These are phyloP conservation scores for Sporothrix protearum DNA, from an alignment of 2,329 filamentous ascomycete species.

Conservation along the genomic window DNA sequence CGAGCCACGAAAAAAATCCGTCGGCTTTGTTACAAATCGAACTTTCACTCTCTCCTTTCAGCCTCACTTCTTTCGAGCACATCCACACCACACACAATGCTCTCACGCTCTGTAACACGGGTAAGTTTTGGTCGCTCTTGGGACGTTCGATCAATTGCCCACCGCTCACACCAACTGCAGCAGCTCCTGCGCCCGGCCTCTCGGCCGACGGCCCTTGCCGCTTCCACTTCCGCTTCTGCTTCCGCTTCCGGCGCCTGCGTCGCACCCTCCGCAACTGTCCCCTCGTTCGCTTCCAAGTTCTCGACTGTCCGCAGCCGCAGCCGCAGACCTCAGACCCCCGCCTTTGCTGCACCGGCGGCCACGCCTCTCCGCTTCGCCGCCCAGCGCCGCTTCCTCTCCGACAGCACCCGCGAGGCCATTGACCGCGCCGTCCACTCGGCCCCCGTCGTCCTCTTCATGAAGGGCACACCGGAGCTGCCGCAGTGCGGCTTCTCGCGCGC, in stretches of 20 bases:
- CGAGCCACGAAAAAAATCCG: conserved; percentile 7
- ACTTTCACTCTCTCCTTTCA: background rate
- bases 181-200: conserved; percentile 22
- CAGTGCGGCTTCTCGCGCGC: conserved; percentile 89
- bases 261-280: background rate
- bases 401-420: conserved; percentile 76
- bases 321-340: too few species aligned
- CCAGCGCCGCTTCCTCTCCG: conserved; percentile 53
- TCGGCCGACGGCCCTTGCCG: conserved; percentile 3
- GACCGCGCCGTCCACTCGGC: conserved; percentile 84
- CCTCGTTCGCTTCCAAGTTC: conserved; percentile 8
- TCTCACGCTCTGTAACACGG: conserved; percentile 25
- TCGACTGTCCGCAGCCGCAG: conserved; percentile 11
- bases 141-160: background rate
- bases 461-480: conserved; percentile 76
- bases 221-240: conserved; percentile 5
- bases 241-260: background rate
- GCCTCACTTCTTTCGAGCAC: background rate
- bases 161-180: conserved; percentile 16
- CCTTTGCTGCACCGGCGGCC: background rate
- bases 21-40: conserved; percentile 14
- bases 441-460: conserved; percentile 95
- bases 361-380: background rate
- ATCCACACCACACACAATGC: conserved; percentile 21
- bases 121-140: conserved; percentile 1